Evolutionary conservation across 2,329 filamentous ascomycete species (phyloP).

Genomic region (Xylaria hypoxylon): DNA sequence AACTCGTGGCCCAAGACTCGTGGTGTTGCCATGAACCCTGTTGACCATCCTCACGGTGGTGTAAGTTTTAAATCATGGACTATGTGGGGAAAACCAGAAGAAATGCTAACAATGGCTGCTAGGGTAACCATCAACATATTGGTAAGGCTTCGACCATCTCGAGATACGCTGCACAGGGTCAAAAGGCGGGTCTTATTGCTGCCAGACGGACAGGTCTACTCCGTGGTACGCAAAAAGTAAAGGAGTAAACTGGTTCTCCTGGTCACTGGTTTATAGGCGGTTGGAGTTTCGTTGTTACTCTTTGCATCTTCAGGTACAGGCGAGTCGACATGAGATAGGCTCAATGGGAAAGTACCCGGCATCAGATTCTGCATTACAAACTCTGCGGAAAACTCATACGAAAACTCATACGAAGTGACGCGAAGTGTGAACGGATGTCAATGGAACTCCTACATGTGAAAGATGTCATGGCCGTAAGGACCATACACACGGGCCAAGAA

Average conservation of each 20-base stretch:
- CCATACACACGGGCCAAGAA: slow-evolving; percentile 25
- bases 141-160: slow-evolving; percentile 99
- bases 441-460: slow-evolving; percentile 34
- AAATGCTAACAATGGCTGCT: slow-evolving; percentile 58
- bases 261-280: slow-evolving; percentile 62
- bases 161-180: slow-evolving; percentile 95
- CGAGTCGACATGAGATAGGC: slow-evolving; percentile 54
- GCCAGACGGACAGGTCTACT: slow-evolving; percentile 99
- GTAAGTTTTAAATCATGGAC: slow-evolving; percentile 58
- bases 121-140: slow-evolving; percentile 99
- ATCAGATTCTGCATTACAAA: slow-evolving; percentile 46
- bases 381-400: slow-evolving; percentile 28
- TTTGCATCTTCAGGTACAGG: slow-evolving; percentile 68
- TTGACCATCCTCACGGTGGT: slow-evolving; percentile 98
- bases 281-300: slow-evolving; percentile 73
- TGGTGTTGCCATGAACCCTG: slow-evolving; percentile 99
- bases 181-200: slow-evolving; percentile 99
- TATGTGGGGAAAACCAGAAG: slow-evolving; percentile 23
- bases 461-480: slow-evolving; percentile 33
- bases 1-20: slow-evolving; percentile 99
- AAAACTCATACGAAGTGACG: slow-evolving; percentile 37
- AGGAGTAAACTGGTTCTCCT: slow-evolving; percentile 77
- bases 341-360: slow-evolving; percentile 55
- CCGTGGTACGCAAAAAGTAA: slow-evolving; percentile 99
- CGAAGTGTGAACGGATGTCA: slow-evolving; percentile 40